These are phyloP conservation scores for Linnemannia elongata DNA, from an alignment of 192 early-diverging fungal genomes.

Conservation along the genomic window DNA sequence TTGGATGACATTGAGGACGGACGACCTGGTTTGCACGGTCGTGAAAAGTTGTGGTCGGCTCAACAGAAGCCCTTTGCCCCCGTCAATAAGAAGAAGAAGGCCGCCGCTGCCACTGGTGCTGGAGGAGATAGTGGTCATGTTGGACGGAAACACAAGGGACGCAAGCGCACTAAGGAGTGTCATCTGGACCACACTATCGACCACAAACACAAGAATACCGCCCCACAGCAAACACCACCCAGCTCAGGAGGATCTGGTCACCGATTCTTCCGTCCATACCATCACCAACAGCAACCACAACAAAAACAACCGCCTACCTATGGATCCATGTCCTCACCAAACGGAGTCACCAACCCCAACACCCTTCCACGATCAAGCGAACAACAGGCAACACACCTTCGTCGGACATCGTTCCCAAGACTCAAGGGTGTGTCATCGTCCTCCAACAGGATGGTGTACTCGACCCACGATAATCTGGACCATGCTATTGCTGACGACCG, in stretches of 20 bases:
- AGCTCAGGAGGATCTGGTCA: background rate
- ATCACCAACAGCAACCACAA: conserved; percentile 9
- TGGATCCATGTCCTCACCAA: conserved; percentile 12
- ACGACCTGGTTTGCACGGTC: background rate
- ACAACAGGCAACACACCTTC: conserved; percentile 27
- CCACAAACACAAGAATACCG: background rate
- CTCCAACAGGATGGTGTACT: conserved; percentile 9
- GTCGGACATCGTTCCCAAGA: conserved; percentile 45
- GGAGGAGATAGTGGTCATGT: background rate
- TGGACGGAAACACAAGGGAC: conserved; percentile 9
- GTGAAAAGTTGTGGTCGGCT: conserved; percentile 27
- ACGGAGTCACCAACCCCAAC: background rate
- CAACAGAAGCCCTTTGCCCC: conserved; percentile 53
- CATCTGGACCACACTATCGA: background rate
- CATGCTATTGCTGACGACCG: conserved; percentile 48
- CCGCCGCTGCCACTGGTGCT: background rate
- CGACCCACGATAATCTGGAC: conserved; percentile 44
- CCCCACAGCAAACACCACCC: background rate
- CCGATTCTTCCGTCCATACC: background rate
- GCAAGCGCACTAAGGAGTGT: conserved; percentile 17
- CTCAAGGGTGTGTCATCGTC: conserved; percentile 12
- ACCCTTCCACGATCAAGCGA: background rate
- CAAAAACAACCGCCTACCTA: background rate
- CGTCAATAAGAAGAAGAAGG: conserved; percentile 41
- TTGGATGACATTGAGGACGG: background rate